Conservation (phyloP, 2,329 filamentous ascomycete genomes). For the Dothistroma septosporum region DNA sequence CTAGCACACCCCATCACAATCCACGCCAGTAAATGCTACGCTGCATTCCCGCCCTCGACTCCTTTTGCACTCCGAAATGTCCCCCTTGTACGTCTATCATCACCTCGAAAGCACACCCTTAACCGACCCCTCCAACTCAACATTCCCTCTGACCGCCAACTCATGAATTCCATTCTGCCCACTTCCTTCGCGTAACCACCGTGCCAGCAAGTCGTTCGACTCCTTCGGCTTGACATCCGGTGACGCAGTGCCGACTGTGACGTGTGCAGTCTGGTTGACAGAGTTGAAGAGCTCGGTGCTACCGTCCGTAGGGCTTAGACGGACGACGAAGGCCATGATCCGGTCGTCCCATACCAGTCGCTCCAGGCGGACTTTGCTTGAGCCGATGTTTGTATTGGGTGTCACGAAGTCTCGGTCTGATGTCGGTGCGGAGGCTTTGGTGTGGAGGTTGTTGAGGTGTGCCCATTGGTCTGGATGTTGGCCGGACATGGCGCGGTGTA, state of each 20-base stretch:
- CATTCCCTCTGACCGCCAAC: conserved; percentile 50
- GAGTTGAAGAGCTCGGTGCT: conserved; percentile 56
- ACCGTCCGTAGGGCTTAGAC: conserved; percentile 50
- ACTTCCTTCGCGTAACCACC: conserved; percentile 65
- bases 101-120: conserved; percentile 44
- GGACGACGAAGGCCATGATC: conserved; percentile 86
- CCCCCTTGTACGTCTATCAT: not conserved
- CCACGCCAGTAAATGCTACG: not conserved
- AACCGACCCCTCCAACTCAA: conserved; percentile 54
- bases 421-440: conserved; percentile 32
- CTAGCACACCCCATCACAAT: not conserved
- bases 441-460: conserved; percentile 61
- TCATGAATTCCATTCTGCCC: conserved; percentile 53
- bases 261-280: conserved; percentile 74
- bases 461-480: conserved; percentile 70
- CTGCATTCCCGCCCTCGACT: not conserved
- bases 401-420: conserved; percentile 37
- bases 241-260: conserved; percentile 81
- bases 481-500: conserved; percentile 66
- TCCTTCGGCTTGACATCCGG: conserved; percentile 81
- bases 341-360: conserved; percentile 76
- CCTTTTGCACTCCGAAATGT: not conserved
- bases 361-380: conserved; percentile 60
- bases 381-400: conserved; percentile 55
- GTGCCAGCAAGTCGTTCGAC: conserved; percentile 76